Percentiles rank a stretch among this genome's conserved stretches.
These are phyloP conservation scores for Neostapfia colusana DNA, from an alignment of 176 grass and related monocot species.

Conservation along the genomic window DNA sequence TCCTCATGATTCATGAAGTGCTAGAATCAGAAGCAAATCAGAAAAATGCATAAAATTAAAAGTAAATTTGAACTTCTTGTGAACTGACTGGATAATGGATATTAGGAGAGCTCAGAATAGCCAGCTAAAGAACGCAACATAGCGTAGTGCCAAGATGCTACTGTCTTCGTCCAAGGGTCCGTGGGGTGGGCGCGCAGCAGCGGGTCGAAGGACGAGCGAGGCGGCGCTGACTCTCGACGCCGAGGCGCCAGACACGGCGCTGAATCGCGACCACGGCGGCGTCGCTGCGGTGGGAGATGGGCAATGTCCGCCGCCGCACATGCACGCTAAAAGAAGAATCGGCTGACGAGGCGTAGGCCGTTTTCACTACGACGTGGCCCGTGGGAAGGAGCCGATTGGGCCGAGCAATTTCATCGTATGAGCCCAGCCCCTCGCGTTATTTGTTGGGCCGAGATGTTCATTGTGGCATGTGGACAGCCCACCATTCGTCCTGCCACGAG, in stretches of 20 bases:
- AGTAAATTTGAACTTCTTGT: not conserved
- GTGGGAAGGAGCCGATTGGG: not conserved
- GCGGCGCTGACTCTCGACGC: not conserved
- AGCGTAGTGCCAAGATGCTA: not conserved
- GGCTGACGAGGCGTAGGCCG: not conserved
- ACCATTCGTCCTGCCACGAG: not conserved
- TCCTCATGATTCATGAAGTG: not conserved
- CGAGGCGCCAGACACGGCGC: not conserved
- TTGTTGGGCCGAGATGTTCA: not conserved
- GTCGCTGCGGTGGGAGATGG: not conserved
- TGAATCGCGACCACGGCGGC: slow-evolving; percentile 18
- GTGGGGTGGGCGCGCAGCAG: not conserved
- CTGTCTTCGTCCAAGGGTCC: not conserved
- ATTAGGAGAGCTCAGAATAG: too few species aligned
- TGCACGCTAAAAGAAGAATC: not conserved
- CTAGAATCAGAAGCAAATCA: slow-evolving; percentile 34
- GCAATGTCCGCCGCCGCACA: not conserved
- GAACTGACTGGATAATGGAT: not conserved
- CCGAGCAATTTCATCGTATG: not conserved
- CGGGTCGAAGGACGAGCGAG: not conserved
- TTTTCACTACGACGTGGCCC: not conserved
- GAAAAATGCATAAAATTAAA: slow-evolving; percentile 23
- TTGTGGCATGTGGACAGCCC: too few species aligned
- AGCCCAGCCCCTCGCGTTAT: not conserved
- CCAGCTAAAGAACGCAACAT: not conserved